phyloP scores from a whole-genome alignment of 2,329 filamentous ascomycete genomes.

The Tolypocladium sp. region DNA sequence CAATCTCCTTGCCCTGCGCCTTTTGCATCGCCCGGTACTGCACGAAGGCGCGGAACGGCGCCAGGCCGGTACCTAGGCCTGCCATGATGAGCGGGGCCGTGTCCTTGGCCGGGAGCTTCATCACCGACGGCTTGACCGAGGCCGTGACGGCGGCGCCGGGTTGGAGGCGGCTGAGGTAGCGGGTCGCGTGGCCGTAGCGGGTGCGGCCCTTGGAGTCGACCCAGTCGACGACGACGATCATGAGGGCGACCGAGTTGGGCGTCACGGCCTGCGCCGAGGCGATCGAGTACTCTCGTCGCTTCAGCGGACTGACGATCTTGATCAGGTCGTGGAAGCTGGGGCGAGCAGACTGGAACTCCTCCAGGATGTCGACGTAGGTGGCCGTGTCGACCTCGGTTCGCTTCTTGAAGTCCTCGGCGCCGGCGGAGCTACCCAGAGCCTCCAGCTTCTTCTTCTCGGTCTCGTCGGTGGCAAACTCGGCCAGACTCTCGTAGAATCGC shows the following conservation, averaged over 20 bases:
- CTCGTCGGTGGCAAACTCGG: conserved; percentile 77
- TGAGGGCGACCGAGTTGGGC: conserved; percentile 79
- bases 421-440: conserved; percentile 66
- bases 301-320: conserved; percentile 81
- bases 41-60: conserved; percentile 97
- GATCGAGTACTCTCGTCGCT: conserved; percentile 98
- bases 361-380: conserved; percentile 82
- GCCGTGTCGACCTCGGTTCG: conserved; percentile 84
- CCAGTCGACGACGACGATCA: conserved; percentile 98
- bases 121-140: conserved; percentile 94
- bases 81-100: conserved; percentile 98
- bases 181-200: conserved; percentile 87
- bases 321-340: conserved; percentile 83
- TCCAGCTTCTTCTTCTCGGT: conserved; percentile 73
- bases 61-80: conserved; percentile 92
- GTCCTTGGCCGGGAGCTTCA: conserved; percentile 88
- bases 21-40: conserved; percentile 98
- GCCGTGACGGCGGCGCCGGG: conserved; percentile 76
- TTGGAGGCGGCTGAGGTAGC: conserved; percentile 71
- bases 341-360: conserved; percentile 83
- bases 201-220: conserved; percentile 78
- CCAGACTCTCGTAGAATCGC: conserved; percentile 90
- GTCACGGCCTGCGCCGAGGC: conserved; percentile 94
- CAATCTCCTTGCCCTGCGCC: conserved; percentile 92
- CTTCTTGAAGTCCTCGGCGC: conserved; percentile 83